A percentile compares a stretch with the other conserved stretches of the same genome.
Conservation (phyloP, 208 protist species). For the Wallacemonas rigidus region DNA sequence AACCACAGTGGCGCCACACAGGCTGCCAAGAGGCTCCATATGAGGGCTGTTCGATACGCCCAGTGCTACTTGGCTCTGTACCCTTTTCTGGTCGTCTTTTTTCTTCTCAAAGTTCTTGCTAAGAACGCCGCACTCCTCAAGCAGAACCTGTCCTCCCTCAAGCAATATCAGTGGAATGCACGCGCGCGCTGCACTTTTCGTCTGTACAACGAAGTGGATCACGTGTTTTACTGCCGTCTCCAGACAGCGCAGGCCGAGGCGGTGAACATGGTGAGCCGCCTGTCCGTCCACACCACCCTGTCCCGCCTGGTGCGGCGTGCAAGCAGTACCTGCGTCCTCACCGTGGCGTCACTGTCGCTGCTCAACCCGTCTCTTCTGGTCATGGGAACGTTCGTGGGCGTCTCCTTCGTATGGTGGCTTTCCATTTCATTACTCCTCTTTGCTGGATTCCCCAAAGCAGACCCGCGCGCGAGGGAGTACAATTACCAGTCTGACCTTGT, state of each 20-base stretch:
- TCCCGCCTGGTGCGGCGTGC: constrained; percentile 56
- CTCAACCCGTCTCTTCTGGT: constrained; percentile 77
- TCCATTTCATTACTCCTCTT: constrained; percentile 58
- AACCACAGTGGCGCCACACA: constrained; percentile 35
- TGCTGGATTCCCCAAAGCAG: constrained; percentile 41
- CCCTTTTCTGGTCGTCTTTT: constrained; percentile 56
- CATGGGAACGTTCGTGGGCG: constrained; percentile 46
- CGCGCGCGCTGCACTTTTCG: constrained; percentile 71
- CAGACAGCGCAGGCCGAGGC: constrained; percentile 45
- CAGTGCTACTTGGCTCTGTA: constrained; percentile 49
- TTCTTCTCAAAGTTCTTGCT: constrained; percentile 60
- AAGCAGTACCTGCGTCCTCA: constrained; percentile 55
- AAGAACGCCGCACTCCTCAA: constrained; percentile 74
- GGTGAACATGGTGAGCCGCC: constrained; percentile 45
- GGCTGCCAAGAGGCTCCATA: constrained; percentile 6
- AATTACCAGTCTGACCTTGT: constrained; percentile 57
- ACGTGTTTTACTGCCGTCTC: constrained; percentile 65
- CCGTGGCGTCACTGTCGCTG: constrained; percentile 55
- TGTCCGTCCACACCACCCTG: constrained; percentile 51
- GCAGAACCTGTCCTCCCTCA: constrained; percentile 53
- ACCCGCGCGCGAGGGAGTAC: constrained; percentile 71
- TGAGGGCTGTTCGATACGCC: constrained; percentile 36
- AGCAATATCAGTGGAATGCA: constrained; percentile 60
- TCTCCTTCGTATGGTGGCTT: constrained; percentile 80
- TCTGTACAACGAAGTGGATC: constrained; percentile 84